Evolutionary conservation across 2,329 filamentous ascomycete species (phyloP).

Genomic region (Pestalotiopsis sp.): DNA sequence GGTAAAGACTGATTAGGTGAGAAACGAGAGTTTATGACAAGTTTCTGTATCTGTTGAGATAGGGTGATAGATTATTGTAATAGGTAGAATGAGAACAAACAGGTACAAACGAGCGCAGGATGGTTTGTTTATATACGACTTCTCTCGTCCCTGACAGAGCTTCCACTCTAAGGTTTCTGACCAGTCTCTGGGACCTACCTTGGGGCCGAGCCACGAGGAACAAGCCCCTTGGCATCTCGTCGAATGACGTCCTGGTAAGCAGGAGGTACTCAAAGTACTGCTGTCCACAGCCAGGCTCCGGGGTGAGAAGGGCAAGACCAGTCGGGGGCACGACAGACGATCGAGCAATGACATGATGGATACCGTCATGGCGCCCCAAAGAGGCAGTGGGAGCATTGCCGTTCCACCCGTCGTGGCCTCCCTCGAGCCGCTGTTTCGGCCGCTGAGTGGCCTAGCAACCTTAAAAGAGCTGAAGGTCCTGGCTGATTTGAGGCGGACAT

Average conservation of each 20-base stretch:
- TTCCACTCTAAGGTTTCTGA: background rate
- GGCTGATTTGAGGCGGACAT: background rate
- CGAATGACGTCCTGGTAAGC: background rate
- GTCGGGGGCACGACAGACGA: background rate
- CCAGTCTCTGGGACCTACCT: background rate
- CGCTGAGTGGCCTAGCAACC: background rate
- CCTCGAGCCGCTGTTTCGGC: background rate
- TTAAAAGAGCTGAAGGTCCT: background rate
- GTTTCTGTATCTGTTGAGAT: background rate
- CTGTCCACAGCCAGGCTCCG: too few relatives aligned
- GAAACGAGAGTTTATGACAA: background rate
- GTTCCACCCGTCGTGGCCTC: background rate
- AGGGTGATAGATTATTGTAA: background rate
- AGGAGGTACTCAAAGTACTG: too few relatives aligned
- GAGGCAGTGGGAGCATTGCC: background rate
- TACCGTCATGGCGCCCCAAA: background rate
- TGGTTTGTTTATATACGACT: background rate
- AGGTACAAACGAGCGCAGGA: background rate
- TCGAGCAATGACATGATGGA: conserved; percentile 1
- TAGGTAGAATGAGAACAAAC: background rate
- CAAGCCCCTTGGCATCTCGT: conserved; percentile 1
- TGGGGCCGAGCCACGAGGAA: background rate
- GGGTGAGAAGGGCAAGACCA: too few relatives aligned
- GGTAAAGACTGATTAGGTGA: background rate
- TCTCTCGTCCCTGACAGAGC: background rate